phyloP scores from a whole-genome alignment of 805 yeast species.

The Novakomyces olei region DNA sequence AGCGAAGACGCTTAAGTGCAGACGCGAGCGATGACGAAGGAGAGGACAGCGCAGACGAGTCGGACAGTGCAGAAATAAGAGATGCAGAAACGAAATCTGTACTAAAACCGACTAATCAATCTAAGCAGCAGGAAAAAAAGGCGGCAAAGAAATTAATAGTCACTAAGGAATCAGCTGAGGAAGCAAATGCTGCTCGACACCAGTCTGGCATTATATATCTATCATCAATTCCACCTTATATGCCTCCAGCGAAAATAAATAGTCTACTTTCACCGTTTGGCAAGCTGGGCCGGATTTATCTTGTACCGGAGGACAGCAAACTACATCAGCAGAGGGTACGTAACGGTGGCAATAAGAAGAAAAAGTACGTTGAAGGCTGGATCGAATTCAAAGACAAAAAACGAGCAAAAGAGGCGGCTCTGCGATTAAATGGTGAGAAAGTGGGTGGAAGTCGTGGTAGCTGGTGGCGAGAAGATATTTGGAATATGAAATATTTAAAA shows the following conservation, averaged over 20 bases:
- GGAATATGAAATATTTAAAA: conserved; percentile 71
- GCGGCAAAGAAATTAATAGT: conserved; percentile 7
- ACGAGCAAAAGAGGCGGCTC: conserved; percentile 75
- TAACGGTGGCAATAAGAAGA: conserved; percentile 80
- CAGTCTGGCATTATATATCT: conserved; percentile 84
- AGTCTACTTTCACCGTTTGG: conserved; percentile 70
- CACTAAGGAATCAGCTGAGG: conserved; percentile 16
- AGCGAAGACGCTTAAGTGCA: not conserved
- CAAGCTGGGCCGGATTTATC: conserved; percentile 59
- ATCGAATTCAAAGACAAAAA: conserved; percentile 66
- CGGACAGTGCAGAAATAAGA: not conserved
- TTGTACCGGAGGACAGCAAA: conserved; percentile 63
- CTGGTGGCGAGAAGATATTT: conserved; percentile 80
- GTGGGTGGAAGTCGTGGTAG: conserved; percentile 74
- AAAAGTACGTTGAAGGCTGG: conserved; percentile 79
- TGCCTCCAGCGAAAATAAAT: conserved; percentile 83
- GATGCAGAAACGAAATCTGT: not conserved
- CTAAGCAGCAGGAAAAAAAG: conserved; percentile 5
- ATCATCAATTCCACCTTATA: conserved; percentile 82
- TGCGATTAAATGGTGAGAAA: conserved; percentile 65
- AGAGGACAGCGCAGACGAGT: not conserved
- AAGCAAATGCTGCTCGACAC: conserved; percentile 25
- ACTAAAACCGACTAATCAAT: not conserved
- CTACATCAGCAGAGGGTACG: conserved; percentile 46
- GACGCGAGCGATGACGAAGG: not conserved